Percentiles rank a stretch among this genome's conserved stretches.
Evolutionary conservation across 352 stramenopile species (phyloP).

Genomic region (Blastocystis sp.): DNA sequence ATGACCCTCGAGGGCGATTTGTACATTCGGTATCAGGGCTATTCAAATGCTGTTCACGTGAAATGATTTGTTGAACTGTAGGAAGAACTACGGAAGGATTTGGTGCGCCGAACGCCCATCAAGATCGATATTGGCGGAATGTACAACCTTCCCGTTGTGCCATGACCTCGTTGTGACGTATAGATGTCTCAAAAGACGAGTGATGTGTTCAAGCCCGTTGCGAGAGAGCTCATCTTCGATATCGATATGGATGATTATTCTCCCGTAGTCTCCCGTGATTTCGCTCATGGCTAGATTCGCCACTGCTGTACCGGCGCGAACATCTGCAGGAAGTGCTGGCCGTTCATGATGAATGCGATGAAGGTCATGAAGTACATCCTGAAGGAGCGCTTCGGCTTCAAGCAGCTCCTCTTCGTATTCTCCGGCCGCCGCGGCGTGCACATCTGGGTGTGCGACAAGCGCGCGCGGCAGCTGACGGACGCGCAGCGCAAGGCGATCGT

Average conservation of each 20-base stretch:
- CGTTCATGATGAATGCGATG: conserved; percentile 92
- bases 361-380: conserved; percentile 81
- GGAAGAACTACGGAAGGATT: conserved; percentile 36
- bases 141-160: conserved; percentile 77
- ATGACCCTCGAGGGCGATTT: conserved; percentile 96
- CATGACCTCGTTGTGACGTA: conserved; percentile 73
- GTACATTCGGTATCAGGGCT: conserved; percentile 96
- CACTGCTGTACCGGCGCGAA: conserved; percentile 84
- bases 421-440: conserved; percentile 95
- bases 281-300: conserved; percentile 82
- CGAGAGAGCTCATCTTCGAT: conserved; percentile 97
- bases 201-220: conserved; percentile 82
- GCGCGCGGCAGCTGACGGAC: conserved; percentile 28
- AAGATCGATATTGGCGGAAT: conserved; percentile 99
- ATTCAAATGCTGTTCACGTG: conserved; percentile 80
- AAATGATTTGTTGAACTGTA: background rate
- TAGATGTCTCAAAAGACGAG: conserved; percentile 69
- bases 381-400: conserved; percentile 91
- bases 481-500: conserved; percentile 43
- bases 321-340: conserved; percentile 85
- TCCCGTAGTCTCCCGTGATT: conserved; percentile 6
- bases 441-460: conserved; percentile 95
- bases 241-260: conserved; percentile 99
- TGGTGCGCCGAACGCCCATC: conserved; percentile 84
- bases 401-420: conserved; percentile 96